Conservation (phyloP, 306 rosid species). For the Alnus rubra region DNA sequence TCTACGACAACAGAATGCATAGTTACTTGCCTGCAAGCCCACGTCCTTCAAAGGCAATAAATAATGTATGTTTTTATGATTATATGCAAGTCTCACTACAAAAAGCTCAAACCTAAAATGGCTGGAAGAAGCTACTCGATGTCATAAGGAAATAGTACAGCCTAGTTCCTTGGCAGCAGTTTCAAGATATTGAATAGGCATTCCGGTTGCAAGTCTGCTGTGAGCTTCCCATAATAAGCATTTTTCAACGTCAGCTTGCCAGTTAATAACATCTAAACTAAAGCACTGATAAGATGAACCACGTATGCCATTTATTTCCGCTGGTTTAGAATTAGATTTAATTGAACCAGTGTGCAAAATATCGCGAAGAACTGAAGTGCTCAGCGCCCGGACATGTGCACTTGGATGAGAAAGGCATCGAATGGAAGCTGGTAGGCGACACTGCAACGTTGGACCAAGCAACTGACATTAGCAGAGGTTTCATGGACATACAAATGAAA, state of each 20-base stretch:
- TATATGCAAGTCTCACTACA: conserved; percentile 25
- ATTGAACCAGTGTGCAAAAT: conserved; percentile 63
- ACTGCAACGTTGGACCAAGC: conserved; percentile 53
- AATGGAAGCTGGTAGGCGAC: conserved; percentile 78
- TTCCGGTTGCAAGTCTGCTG: conserved; percentile 64
- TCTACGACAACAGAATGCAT: conserved; percentile 10
- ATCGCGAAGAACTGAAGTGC: conserved; percentile 91
- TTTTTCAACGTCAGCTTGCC: conserved; percentile 82
- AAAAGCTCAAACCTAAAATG: conserved; percentile 38
- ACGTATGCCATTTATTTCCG: conserved; percentile 43
- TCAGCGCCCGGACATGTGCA: conserved; percentile 82
- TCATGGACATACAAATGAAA: neutral
- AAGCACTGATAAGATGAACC: conserved; percentile 54
- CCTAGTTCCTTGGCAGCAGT: conserved; percentile 83
- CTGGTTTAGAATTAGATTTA: conserved; percentile 48
- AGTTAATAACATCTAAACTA: conserved; percentile 59
- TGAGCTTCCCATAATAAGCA: conserved; percentile 93
- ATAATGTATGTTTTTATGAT: neutral
- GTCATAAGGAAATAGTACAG: conserved; percentile 64
- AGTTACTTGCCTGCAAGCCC: conserved; percentile 20
- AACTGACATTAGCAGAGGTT: neutral
- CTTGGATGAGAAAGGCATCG: conserved; percentile 92
- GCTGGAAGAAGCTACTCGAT: conserved; percentile 26
- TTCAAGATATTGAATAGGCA: conserved; percentile 65
- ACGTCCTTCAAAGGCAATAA: conserved; percentile 18